Evolutionary conservation across 257 asterid species (phyloP).

Genomic region (Sherardia arvensis): DNA sequence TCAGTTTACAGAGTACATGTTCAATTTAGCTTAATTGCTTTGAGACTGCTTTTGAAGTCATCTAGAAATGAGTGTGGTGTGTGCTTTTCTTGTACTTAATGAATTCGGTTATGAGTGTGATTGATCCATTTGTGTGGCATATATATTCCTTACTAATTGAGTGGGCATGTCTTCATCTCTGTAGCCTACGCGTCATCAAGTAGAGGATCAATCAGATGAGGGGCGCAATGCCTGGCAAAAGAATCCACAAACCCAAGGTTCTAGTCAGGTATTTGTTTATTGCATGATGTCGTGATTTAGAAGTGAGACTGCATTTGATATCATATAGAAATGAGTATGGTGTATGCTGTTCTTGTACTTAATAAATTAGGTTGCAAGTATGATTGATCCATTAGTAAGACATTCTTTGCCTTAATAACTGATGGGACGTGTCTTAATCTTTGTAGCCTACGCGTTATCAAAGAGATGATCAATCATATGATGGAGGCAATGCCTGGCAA

Average conservation of each 20-base stretch:
- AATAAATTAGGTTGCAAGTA: not conserved
- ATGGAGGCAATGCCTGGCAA: constrained; percentile 7
- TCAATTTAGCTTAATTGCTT: not conserved
- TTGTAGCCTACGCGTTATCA: constrained; percentile 1
- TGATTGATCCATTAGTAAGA: not conserved
- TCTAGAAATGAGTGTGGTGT: not conserved
- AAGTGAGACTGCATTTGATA: no score
- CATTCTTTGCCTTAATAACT: not conserved
- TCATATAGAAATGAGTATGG: not conserved
- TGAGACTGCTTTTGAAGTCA: no score
- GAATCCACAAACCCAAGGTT: constrained; percentile 12
- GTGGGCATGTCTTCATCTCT: not conserved
- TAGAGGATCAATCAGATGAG: constrained; percentile 9
- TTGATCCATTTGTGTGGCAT: not conserved
- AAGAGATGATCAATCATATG: constrained; percentile 12
- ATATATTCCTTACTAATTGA: not conserved
- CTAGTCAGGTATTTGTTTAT: constrained; percentile 18
- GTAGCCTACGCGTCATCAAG: constrained; percentile 4
- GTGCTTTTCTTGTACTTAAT: not conserved
- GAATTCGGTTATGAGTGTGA: not conserved
- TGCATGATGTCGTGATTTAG: constrained; percentile 12
- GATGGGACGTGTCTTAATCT: not conserved
- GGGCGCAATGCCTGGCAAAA: constrained; percentile 14
- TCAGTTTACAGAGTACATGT: not conserved
- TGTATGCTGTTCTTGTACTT: not conserved